A percentile compares a stretch with the other conserved stretches of the same genome.
Evolutionary conservation across 176 grass and related monocot species (phyloP).

Genomic region (Eleusine coracana): DNA sequence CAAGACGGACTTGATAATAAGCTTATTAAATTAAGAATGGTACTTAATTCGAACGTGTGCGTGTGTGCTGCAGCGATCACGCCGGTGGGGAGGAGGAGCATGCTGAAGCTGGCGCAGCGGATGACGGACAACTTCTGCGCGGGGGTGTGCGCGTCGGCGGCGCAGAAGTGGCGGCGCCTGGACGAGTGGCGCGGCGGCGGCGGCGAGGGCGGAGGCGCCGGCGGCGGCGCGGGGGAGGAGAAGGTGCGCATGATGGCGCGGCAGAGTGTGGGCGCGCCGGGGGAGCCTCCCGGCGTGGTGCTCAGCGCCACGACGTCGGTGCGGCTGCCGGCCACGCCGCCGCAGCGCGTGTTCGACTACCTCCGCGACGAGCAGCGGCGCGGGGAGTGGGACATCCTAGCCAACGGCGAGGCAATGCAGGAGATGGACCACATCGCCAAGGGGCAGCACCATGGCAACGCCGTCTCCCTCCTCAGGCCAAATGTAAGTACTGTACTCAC

Average conservation of each 20-base stretch:
- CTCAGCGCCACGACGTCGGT: slow-evolving; percentile 74
- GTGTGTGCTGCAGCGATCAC: slow-evolving; percentile 42
- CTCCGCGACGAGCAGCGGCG: slow-evolving; percentile 67
- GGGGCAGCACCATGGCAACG: slow-evolving; percentile 82
- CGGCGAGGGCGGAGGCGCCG: background rate
- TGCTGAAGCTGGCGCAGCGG: slow-evolving; percentile 76
- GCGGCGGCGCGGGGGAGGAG: slow-evolving; percentile 38
- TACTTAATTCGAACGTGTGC: background rate
- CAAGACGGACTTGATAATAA: no score
- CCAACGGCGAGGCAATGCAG: slow-evolving; percentile 76
- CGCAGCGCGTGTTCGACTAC: slow-evolving; percentile 66
- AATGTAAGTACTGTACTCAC: slow-evolving; percentile 55
- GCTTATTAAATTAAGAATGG: no score
- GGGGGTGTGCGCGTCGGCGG: slow-evolving; percentile 58
- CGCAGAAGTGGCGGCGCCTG: slow-evolving; percentile 69
- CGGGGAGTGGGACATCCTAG: slow-evolving; percentile 75
- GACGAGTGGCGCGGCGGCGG: slow-evolving; percentile 53
- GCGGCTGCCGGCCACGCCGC: slow-evolving; percentile 40
- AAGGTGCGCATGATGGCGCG: slow-evolving; percentile 77
- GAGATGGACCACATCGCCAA: slow-evolving; percentile 95
- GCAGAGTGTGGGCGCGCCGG: slow-evolving; percentile 62
- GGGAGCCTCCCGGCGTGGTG: slow-evolving; percentile 63
- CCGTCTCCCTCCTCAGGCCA: slow-evolving; percentile 80
- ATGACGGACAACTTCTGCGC: slow-evolving; percentile 76
- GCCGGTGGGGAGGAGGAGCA: slow-evolving; percentile 56